phyloP scores from a whole-genome alignment of 2,329 filamentous ascomycete species.

The Cladosporium sp. region DNA sequence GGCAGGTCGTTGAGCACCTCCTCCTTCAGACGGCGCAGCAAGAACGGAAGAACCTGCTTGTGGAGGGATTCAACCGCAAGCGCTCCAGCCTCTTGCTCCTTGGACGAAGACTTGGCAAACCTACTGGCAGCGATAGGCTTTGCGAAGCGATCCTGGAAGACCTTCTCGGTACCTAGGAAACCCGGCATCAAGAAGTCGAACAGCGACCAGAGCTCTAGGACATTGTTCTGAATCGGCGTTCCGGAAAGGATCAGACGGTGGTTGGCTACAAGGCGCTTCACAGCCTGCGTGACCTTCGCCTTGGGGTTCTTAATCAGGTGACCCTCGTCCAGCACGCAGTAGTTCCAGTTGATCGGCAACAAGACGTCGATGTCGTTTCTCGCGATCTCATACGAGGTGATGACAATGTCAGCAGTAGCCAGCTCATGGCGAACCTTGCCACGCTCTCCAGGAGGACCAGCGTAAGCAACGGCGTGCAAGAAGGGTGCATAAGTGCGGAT shows the following conservation, averaged over 20 bases:
- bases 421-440: slow-evolving; percentile 63
- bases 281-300: slow-evolving; percentile 88
- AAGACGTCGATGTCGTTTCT: slow-evolving; percentile 89
- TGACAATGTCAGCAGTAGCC: slow-evolving; percentile 78
- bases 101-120: slow-evolving; percentile 94
- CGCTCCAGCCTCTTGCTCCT: slow-evolving; percentile 94
- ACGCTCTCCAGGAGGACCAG: slow-evolving; percentile 79
- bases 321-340: slow-evolving; percentile 92
- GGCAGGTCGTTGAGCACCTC: slow-evolving; percentile 94
- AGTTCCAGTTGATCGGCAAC: slow-evolving; percentile 85
- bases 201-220: slow-evolving; percentile 91
- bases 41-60: slow-evolving; percentile 95
- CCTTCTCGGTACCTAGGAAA: slow-evolving; percentile 90
- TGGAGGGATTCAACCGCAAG: slow-evolving; percentile 96
- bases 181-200: slow-evolving; percentile 99
- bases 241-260: slow-evolving; percentile 94
- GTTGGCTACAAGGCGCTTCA: slow-evolving; percentile 84
- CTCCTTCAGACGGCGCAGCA: slow-evolving; percentile 92
- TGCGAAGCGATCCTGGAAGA: slow-evolving; percentile 91
- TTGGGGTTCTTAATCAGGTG: slow-evolving; percentile 99
- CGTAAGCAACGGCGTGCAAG: slow-evolving; percentile 80
- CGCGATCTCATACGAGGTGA: slow-evolving; percentile 97
- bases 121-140: slow-evolving; percentile 93
- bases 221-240: slow-evolving; percentile 96
- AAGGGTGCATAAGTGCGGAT: slow-evolving; percentile 95